These are phyloP conservation scores for Scedosporium boydii DNA, from an alignment of 2,329 filamentous ascomycete genomes.

Conservation along the genomic window DNA sequence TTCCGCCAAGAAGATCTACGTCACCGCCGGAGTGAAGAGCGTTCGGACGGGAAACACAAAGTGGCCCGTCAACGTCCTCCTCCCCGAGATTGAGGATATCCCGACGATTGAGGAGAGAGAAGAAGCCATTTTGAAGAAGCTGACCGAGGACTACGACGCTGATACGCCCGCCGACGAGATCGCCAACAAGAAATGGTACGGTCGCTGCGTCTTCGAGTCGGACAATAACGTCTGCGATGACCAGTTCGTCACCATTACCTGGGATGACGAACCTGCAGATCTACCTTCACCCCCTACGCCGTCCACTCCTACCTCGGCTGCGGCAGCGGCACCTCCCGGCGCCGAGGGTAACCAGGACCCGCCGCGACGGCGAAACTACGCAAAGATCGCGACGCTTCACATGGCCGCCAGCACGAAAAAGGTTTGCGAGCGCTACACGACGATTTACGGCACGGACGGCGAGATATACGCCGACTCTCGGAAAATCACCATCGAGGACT, in stretches of 20 bases:
- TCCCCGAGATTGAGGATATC: slow-evolving; percentile 82
- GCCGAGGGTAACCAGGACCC: not conserved
- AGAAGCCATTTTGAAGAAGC: slow-evolving; percentile 30
- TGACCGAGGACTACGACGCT: slow-evolving; percentile 44
- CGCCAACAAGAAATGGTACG: slow-evolving; percentile 63
- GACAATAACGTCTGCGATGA: slow-evolving; percentile 94
- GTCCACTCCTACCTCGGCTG: slow-evolving; percentile 11
- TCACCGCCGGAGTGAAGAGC: slow-evolving; percentile 51
- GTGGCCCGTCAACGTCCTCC: slow-evolving; percentile 86
- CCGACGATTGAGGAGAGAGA: slow-evolving; percentile 30
- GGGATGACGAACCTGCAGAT: slow-evolving; percentile 50
- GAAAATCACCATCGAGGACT: slow-evolving; percentile 42
- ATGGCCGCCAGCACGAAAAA: slow-evolving; percentile 88
- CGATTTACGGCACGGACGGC: slow-evolving; percentile 77
- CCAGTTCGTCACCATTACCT: slow-evolving; percentile 78
- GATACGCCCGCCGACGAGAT: slow-evolving; percentile 36
- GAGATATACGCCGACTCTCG: slow-evolving; percentile 79
- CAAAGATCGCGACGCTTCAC: slow-evolving; percentile 84
- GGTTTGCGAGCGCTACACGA: slow-evolving; percentile 75
- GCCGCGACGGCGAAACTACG: slow-evolving; percentile 33
- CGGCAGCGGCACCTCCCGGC: slow-evolving; percentile 15
- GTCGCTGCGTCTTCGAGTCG: slow-evolving; percentile 87
- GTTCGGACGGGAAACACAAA: slow-evolving; percentile 55
- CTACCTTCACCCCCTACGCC: not conserved
- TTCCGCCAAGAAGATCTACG: slow-evolving; percentile 75